A percentile compares a stretch with the other conserved stretches of the same genome.
Evolutionary conservation across 1,284 basidiomycete species (phyloP).

Genomic region (Cystobasidium pallidum): DNA sequence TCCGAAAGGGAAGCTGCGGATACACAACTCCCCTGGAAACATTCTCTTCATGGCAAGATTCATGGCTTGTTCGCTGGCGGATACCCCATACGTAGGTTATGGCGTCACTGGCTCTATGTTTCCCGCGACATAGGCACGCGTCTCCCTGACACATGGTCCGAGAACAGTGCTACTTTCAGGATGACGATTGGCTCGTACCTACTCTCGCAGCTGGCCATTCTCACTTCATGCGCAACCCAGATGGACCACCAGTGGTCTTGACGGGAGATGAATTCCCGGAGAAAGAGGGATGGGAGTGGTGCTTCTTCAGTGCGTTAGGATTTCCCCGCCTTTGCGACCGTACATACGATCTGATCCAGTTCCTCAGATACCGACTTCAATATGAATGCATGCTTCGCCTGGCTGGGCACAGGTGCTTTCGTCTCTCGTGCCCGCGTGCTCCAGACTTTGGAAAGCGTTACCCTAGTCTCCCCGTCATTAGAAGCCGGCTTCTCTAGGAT

Average conservation of each 20-base stretch:
- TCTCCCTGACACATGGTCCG: no score
- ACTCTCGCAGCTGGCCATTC: constrained; percentile 50
- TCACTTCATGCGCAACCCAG: constrained; percentile 50
- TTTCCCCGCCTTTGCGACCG: not conserved
- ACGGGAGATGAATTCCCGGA: constrained; percentile 48
- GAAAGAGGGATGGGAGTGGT: constrained; percentile 52
- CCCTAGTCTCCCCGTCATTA: constrained; percentile 4
- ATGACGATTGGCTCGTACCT: constrained; percentile 54
- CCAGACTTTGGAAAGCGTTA: constrained; percentile 46
- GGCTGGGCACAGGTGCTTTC: constrained; percentile 54
- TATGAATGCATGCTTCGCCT: constrained; percentile 54
- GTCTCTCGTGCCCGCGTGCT: constrained; percentile 46
- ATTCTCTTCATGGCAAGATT: constrained; percentile 52
- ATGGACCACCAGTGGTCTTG: constrained; percentile 46
- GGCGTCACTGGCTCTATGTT: no score
- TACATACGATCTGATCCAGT: not conserved
- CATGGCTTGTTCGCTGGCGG: constrained; percentile 51
- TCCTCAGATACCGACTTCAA: constrained; percentile 28
- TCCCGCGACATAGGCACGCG: no score
- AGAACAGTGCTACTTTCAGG: constrained; percentile 55
- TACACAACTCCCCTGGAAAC: constrained; percentile 53
- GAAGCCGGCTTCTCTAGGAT: constrained; percentile 5
- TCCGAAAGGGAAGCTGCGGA: constrained; percentile 47
- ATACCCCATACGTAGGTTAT: constrained; percentile 44
- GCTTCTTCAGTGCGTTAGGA: constrained; percentile 50